phyloP scores from a whole-genome alignment of 1,284 basidiomycete species.

The Sphaerobolus stellatus region DNA sequence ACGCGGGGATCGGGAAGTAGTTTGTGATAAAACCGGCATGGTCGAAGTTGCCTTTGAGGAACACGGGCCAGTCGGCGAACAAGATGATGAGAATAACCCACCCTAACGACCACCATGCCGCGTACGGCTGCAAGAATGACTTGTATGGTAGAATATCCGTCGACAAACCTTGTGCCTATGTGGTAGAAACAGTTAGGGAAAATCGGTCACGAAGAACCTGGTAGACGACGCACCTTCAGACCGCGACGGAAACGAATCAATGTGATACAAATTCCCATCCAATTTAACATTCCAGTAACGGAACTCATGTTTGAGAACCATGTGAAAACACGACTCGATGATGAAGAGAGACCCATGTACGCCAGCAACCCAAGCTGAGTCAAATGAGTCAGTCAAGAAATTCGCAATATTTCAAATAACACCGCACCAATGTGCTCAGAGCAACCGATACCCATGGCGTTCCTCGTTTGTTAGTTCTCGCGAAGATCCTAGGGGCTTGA shows the following conservation, averaged over 20 bases:
- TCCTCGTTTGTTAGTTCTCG: slow-evolving; percentile 19
- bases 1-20: slow-evolving; percentile 77
- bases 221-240: slow-evolving; percentile 21
- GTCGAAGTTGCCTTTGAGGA: slow-evolving; percentile 65
- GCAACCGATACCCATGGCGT: slow-evolving; percentile 40
- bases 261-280: slow-evolving; percentile 40
- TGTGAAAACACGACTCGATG: slow-evolving; percentile 32
- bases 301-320: slow-evolving; percentile 45
- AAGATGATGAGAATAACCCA: slow-evolving; percentile 9
- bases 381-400: slow-evolving; percentile 24
- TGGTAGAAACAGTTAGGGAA: no score
- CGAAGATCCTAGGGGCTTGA: slow-evolving; percentile 65
- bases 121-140: slow-evolving; percentile 33
- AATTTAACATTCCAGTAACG: slow-evolving; percentile 19
- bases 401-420: no score
- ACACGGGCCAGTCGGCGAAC: slow-evolving; percentile 74
- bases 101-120: slow-evolving; percentile 21
- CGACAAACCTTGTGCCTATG: slow-evolving; percentile 38
- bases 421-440: slow-evolving; percentile 16
- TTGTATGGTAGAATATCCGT: slow-evolving; percentile 43
- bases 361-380: slow-evolving; percentile 42
- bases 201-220: not conserved
- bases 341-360: slow-evolving; percentile 39
- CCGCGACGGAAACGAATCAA: slow-evolving; percentile 52
- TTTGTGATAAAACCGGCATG: slow-evolving; percentile 54